phyloP scores from a whole-genome alignment of 371 early-diverging fungal species.

The Lichtheimia ornata region DNA sequence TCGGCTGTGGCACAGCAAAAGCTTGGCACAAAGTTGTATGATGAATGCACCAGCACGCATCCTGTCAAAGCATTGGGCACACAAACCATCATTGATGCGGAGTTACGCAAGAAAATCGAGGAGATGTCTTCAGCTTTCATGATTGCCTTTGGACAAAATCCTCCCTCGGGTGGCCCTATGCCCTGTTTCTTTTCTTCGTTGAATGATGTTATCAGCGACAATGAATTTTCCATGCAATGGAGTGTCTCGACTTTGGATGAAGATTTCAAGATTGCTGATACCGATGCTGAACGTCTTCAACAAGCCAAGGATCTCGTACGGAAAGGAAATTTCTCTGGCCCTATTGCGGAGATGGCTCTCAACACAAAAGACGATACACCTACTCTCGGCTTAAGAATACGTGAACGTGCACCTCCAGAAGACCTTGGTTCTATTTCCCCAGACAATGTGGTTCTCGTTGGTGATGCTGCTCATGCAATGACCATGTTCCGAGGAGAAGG shows the following conservation, averaged over 20 bases:
- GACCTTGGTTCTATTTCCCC: background rate
- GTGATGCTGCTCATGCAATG: slow-evolving; percentile 29
- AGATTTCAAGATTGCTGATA: background rate
- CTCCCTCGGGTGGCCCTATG: background rate
- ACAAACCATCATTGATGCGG: background rate
- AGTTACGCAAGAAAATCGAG: background rate
- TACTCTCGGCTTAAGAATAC: background rate
- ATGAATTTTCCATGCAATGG: slow-evolving; percentile 5
- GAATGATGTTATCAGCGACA: background rate
- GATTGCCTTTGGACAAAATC: background rate
- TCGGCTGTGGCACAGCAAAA: slow-evolving; percentile 22
- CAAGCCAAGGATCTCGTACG: slow-evolving; percentile 12
- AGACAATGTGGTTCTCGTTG: slow-evolving; percentile 14
- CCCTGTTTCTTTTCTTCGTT: slow-evolving; percentile 1
- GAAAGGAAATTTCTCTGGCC: background rate
- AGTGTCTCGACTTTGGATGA: slow-evolving; percentile 4
- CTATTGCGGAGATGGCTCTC: background rate
- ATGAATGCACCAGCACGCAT: slow-evolving; percentile 8
- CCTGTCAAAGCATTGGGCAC: slow-evolving; percentile 9
- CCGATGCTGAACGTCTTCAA: slow-evolving; percentile 8
- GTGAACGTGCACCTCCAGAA: slow-evolving; percentile 18
- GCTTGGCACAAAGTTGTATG: slow-evolving; percentile 15
- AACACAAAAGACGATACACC: slow-evolving; percentile 1
- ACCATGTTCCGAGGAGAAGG: slow-evolving; percentile 28
- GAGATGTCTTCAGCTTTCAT: background rate